phyloP scores from a whole-genome alignment of 495 filamentous ascomycete species.

The Parmelia sp. region DNA sequence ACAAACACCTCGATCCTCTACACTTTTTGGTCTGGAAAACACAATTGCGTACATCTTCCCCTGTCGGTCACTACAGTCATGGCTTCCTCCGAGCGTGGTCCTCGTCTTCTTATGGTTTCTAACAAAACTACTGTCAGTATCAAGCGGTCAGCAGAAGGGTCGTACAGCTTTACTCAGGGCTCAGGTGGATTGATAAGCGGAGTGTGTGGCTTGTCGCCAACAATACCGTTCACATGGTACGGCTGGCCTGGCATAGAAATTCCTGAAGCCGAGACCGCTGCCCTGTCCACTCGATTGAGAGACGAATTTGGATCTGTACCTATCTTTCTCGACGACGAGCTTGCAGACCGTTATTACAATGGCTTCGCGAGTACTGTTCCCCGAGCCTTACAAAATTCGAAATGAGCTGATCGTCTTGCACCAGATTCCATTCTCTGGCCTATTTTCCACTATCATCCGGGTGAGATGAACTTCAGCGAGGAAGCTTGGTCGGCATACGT shows the following conservation, averaged over 20 bases:
- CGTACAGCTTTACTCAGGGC: constrained; percentile 87
- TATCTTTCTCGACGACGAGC: constrained; percentile 70
- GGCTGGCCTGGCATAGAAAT: constrained; percentile 92
- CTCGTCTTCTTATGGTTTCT: constrained; percentile 71
- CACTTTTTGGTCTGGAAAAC: neutral
- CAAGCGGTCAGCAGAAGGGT: constrained; percentile 77
- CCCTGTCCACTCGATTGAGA: constrained; percentile 59
- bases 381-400: constrained; percentile 6
- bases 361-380: constrained; percentile 70
- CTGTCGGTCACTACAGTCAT: neutral
- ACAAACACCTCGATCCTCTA: neutral
- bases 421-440: constrained; percentile 93
- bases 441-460: constrained; percentile 91
- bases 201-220: constrained; percentile 79
- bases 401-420: constrained; percentile 8
- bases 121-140: constrained; percentile 94
- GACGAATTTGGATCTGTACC: constrained; percentile 68
- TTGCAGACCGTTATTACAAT: constrained; percentile 78
- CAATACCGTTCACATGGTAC: constrained; percentile 94
- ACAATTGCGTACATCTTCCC: neutral
- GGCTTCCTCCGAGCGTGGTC: neutral
- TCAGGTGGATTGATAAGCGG: constrained; percentile 92
- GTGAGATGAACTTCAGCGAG: constrained; percentile 87
- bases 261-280: constrained; percentile 59
- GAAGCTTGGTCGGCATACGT: constrained; percentile 79